Evolutionary conservation across 495 filamentous ascomycete species (phyloP).

Genomic region (Aspergillus kassunensis): DNA sequence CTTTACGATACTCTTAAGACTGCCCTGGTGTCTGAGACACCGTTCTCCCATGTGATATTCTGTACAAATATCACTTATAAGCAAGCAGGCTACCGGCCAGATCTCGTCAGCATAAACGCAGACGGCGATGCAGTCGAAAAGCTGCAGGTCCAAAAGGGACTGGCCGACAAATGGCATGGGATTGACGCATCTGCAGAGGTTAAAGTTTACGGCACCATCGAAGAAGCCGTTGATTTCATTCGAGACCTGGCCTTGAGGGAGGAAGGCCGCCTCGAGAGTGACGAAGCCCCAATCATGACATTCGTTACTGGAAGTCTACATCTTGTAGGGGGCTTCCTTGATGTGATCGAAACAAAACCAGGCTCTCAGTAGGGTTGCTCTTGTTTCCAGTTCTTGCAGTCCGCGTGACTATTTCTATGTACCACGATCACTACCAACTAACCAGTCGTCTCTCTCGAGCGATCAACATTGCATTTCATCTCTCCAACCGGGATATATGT

Average conservation of each 20-base stretch:
- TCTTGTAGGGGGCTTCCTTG: conserved; percentile 77
- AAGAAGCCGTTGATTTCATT: conserved; percentile 74
- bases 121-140: conserved; percentile 62
- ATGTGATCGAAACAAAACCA: conserved; percentile 64
- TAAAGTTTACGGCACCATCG: conserved; percentile 69
- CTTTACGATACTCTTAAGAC: conserved; percentile 63
- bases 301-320: conserved; percentile 84
- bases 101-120: conserved; percentile 74
- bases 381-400: not conserved
- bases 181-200: conserved; percentile 61
- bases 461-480: conserved; percentile 15
- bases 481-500: conserved; percentile 12
- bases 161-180: conserved; percentile 67
- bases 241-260: conserved; percentile 47
- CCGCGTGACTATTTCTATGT: not conserved
- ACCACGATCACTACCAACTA: not conserved
- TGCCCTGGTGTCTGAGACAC: conserved; percentile 46
- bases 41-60: conserved; percentile 81
- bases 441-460: not conserved
- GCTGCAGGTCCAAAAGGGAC: conserved; percentile 67
- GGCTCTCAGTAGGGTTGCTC: conserved; percentile 3
- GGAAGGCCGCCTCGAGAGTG: conserved; percentile 23
- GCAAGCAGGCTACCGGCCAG: conserved; percentile 62
- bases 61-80: conserved; percentile 84
- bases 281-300: conserved; percentile 44